phyloP scores from a whole-genome alignment of 1,284 basidiomycete species.

The Violaceomyces palustris region DNA sequence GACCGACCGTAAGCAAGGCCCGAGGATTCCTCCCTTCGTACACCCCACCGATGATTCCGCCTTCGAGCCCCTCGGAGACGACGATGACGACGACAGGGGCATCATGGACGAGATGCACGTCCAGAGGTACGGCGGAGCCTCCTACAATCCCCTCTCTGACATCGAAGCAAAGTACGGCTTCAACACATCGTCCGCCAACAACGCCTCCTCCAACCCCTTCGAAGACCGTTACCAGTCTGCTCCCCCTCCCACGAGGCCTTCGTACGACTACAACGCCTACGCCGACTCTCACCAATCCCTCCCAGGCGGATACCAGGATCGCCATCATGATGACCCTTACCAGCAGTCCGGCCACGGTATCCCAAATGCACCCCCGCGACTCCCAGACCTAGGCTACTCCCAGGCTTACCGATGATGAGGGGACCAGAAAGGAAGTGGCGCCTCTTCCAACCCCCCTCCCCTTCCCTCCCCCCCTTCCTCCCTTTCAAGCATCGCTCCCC shows the following conservation, averaged over 20 bases:
- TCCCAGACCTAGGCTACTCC: slow-evolving; percentile 22
- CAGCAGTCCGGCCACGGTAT: slow-evolving; percentile 18
- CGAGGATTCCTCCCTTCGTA: slow-evolving; percentile 43
- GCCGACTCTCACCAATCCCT: not conserved
- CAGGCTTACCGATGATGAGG: too few species aligned
- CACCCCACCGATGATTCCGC: slow-evolving; percentile 41
- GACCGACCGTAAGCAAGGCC: slow-evolving; percentile 43
- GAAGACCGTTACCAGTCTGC: not conserved
- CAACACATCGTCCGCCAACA: slow-evolving; percentile 1
- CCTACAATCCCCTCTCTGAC: slow-evolving; percentile 24
- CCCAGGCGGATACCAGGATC: slow-evolving; percentile 4
- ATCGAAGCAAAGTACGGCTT: slow-evolving; percentile 37
- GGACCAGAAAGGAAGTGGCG: too few species aligned
- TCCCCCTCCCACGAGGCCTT: slow-evolving; percentile 9
- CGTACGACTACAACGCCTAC: slow-evolving; percentile 30
- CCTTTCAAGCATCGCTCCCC: too few species aligned
- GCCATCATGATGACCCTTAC: slow-evolving; percentile 25
- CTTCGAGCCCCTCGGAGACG: slow-evolving; percentile 39
- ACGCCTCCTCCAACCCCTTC: not conserved
- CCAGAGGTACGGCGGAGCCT: slow-evolving; percentile 9
- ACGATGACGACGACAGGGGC: slow-evolving; percentile 16
- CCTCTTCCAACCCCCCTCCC: too few species aligned
- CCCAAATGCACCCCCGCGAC: slow-evolving; percentile 17
- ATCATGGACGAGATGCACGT: too few species aligned
- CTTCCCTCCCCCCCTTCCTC: too few species aligned